Evolutionary conservation across 441 rosid genomes (phyloP), one percentile per base, ranked within the genome.

Genomic region (Viola pubescens): DNA sequence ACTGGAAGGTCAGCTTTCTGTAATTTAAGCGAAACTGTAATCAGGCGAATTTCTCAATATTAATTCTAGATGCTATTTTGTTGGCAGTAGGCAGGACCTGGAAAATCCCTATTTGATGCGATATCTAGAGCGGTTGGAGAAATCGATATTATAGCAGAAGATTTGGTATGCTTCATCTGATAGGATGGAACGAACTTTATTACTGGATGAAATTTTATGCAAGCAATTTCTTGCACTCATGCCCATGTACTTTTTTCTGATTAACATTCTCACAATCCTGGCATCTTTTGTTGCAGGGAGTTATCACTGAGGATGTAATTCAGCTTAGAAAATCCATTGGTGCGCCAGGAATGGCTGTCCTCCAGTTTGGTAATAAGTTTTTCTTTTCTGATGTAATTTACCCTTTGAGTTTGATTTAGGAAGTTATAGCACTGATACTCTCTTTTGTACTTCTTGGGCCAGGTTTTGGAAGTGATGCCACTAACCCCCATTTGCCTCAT

Each of bases 271-370:
- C 38, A 12, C 37, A 5, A 51, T 37, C 16, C 53, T 57, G 42
- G 26, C 39, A 44, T 46, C 41, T 50, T 0, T 40, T 14, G 37
- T 61, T 50, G 54, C 80, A 92, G 98, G 98, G 98, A 58, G 97
- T 92, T 65, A 89, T 92, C 73, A 92, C 97, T 11, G 79, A 86
- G 70, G 98, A 92, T 77, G 98, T 92, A 41, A 87, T 84, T 70
- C 71, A 81, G 66, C 87, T 92, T 52, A 81, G 98, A 75, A 87
- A 79, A 78, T 78, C 83, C 16, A 87, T 92, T 16, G 90, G 85
- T 54, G 97, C 91, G 13, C 98, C 96, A 60, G 97, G 97, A 82
- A 92, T 92, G 98, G 89, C 87, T 49, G 98, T 92, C 70, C 96
- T 92, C 56, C 98, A 92, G 73, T 92, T 92, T 73, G 98, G 98